These are phyloP conservation scores for Aspergillus taichungensis DNA, from an alignment of 495 filamentous ascomycete species.

Conservation along the genomic window DNA sequence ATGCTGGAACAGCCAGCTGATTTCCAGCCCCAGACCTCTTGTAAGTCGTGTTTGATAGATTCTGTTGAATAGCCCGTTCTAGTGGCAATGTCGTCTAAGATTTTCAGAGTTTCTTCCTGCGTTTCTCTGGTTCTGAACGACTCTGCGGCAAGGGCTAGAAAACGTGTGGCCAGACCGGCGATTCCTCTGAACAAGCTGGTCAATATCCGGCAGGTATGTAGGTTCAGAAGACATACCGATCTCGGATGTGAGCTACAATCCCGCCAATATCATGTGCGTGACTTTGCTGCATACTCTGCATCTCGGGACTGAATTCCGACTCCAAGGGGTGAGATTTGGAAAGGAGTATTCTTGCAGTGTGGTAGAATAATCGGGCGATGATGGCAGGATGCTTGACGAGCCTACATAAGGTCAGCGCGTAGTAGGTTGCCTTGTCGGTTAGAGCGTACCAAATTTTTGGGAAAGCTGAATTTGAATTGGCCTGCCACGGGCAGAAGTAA, in stretches of 20 bases:
- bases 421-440: not conserved
- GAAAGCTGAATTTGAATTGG: conserved; percentile 62
- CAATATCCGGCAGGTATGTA: conserved; percentile 2
- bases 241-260: conserved; percentile 75
- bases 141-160: conserved; percentile 71
- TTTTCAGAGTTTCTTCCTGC: conserved; percentile 74
- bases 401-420: conserved; percentile 36
- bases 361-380: conserved; percentile 83
- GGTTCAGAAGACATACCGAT: conserved; percentile 40
- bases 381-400: conserved; percentile 73
- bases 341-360: conserved; percentile 74
- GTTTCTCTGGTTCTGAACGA: conserved; percentile 58
- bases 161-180: conserved; percentile 65
- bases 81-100: conserved; percentile 64
- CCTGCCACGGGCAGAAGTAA: conserved; percentile 61
- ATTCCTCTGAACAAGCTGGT: conserved; percentile 47
- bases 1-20: conserved; percentile 19
- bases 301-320: conserved; percentile 45
- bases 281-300: conserved; percentile 55
- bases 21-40: conserved; percentile 70
- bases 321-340: conserved; percentile 67
- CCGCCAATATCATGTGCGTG: conserved; percentile 82
- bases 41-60: conserved; percentile 59
- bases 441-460: conserved; percentile 72
- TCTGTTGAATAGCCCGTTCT: conserved; percentile 72